Evolutionary conservation across 164 flowering plant species (phyloP).

Genomic region (Cinnamomum chago): DNA sequence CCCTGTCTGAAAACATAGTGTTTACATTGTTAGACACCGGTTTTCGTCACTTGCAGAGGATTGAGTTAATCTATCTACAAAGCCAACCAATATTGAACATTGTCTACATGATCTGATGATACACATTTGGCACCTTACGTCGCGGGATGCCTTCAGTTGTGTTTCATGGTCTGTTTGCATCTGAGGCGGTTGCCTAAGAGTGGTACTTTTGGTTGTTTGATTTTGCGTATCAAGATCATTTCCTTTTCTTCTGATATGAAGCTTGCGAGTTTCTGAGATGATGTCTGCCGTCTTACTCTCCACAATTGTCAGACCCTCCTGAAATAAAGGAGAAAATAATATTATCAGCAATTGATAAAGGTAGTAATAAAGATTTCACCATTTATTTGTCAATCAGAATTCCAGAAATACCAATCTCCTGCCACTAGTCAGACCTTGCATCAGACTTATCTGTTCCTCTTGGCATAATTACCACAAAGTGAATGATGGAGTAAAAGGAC

Average conservation of each 20-base stretch:
- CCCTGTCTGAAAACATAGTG: neutral
- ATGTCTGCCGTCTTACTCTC: slow-evolving; percentile 79
- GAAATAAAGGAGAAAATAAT: slow-evolving; percentile 6
- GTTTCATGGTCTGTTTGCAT: slow-evolving; percentile 60
- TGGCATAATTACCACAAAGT: too few species aligned
- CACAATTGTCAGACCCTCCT: slow-evolving; percentile 84
- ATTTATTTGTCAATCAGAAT: too few species aligned
- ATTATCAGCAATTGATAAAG: neutral
- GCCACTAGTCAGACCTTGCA: too few species aligned
- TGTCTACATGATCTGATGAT: slow-evolving; percentile 10
- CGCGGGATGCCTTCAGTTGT: slow-evolving; percentile 99
- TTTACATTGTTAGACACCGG: neutral
- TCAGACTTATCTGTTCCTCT: too few species aligned
- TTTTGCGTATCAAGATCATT: slow-evolving; percentile 30
- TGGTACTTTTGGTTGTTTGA: slow-evolving; percentile 23
- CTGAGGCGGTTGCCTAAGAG: slow-evolving; percentile 32
- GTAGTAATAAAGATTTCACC: neutral
- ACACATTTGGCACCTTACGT: slow-evolving; percentile 93
- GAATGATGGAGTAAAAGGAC: too few species aligned
- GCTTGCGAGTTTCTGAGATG: slow-evolving; percentile 78
- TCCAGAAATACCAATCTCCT: too few species aligned
- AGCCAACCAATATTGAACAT: neutral
- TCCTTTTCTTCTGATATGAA: slow-evolving; percentile 66
- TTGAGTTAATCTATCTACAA: neutral
- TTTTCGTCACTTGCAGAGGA: neutral